These are phyloP conservation scores for Pseudozyma sp. DNA, from an alignment of 1,284 basidiomycete genomes.

Conservation along the genomic window DNA sequence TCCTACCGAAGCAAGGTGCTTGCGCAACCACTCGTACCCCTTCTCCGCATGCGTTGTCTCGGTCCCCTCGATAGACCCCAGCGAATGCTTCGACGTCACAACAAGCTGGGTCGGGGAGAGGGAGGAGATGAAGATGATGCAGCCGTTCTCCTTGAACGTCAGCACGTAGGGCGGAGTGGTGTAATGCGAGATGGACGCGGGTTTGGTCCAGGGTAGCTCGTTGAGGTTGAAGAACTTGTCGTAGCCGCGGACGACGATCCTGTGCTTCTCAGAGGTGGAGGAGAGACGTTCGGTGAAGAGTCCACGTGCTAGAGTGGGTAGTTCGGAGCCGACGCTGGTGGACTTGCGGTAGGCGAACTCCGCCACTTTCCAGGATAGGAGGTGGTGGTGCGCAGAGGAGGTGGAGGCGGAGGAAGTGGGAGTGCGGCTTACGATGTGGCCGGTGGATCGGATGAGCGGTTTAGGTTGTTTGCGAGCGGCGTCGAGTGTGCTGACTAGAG, in stretches of 20 bases:
- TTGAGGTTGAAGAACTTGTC: constrained; percentile 99
- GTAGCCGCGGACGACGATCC: constrained; percentile 91
- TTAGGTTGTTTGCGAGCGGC: constrained; percentile 29
- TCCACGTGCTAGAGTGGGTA: constrained; percentile 66
- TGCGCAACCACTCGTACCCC: constrained; percentile 84
- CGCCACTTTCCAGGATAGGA: constrained; percentile 63
- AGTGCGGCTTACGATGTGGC: constrained; percentile 18
- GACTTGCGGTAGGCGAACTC: constrained; percentile 68
- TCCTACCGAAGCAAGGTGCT: constrained; percentile 77
- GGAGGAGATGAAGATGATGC: constrained; percentile 95
- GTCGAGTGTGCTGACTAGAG: constrained; percentile 44
- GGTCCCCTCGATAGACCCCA: constrained; percentile 48
- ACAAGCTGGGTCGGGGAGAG: constrained; percentile 81
- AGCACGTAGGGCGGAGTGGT: constrained; percentile 86
- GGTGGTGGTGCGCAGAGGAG: constrained; percentile 23
- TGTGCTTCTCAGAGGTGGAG: constrained; percentile 69
- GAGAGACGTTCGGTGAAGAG: constrained; percentile 59
- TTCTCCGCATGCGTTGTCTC: constrained; percentile 77
- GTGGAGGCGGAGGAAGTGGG: background rate
- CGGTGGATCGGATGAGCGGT: constrained; percentile 51
- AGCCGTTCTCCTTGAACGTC: constrained; percentile 96
- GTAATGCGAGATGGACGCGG: constrained; percentile 70
- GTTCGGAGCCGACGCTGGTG: constrained; percentile 45
- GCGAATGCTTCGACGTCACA: constrained; percentile 86
- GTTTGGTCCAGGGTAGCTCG: constrained; percentile 90